Evolutionary conservation across 2,329 filamentous ascomycete species (phyloP).

Genomic region (Neonectria ditissima): DNA sequence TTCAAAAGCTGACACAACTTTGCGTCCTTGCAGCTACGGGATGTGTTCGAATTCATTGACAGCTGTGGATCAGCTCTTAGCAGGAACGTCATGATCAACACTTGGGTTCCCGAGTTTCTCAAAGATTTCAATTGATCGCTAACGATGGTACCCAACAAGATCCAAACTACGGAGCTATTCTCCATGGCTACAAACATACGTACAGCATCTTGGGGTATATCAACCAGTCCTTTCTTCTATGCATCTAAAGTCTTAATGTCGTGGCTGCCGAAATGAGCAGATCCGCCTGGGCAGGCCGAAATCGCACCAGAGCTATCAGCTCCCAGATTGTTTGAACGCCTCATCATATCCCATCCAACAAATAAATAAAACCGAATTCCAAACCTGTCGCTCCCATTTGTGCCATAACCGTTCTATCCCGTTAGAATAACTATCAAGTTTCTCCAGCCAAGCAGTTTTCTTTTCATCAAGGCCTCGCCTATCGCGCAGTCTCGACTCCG

Average conservation of each 20-base stretch:
- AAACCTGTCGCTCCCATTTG: constrained; percentile 22
- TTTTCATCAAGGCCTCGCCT: neutral
- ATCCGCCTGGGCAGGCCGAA: constrained; percentile 20
- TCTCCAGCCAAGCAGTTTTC: constrained; percentile 14
- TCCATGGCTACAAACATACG: constrained; percentile 24
- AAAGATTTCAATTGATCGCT: neutral
- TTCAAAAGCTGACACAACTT: neutral
- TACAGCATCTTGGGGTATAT: constrained; percentile 32
- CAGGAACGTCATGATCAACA: neutral
- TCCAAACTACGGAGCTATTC: constrained; percentile 14
- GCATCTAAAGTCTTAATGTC: constrained; percentile 34
- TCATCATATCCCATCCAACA: constrained; percentile 21
- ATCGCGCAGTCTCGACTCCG: constrained; percentile 42
- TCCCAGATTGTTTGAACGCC: constrained; percentile 28
- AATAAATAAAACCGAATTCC: constrained; percentile 1
- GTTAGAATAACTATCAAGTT: constrained; percentile 21
- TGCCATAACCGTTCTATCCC: constrained; percentile 22
- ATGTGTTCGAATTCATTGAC: neutral
- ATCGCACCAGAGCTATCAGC: constrained; percentile 16
- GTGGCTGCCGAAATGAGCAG: constrained; percentile 22
- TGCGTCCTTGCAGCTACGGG: neutral
- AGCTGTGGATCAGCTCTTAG: neutral
- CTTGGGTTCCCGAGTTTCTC: neutral
- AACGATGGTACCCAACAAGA: constrained; percentile 3
- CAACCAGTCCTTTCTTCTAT: constrained; percentile 36